These are phyloP conservation scores for Diaporthe velutina DNA, from an alignment of 2,329 filamentous ascomycete species.

Conservation along the genomic window DNA sequence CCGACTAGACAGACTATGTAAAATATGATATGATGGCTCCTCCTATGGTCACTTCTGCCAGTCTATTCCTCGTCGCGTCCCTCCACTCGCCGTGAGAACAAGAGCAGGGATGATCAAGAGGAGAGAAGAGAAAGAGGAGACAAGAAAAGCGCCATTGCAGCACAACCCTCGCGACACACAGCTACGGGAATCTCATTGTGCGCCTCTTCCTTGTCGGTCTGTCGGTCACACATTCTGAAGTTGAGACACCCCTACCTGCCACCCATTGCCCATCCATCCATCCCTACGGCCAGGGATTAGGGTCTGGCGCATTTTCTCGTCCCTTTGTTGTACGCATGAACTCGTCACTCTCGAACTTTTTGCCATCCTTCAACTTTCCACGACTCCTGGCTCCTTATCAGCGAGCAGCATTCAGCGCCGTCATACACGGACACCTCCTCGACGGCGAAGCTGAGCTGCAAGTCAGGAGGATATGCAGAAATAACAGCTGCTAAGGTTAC, in stretches of 20 bases:
- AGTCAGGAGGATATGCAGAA: background rate
- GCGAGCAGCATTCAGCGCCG: background rate
- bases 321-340: slow-evolving; percentile 30
- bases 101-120: background rate
- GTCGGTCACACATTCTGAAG: slow-evolving; percentile 1
- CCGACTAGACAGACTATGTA: too few relatives aligned
- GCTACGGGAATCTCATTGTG: background rate
- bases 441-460: background rate
- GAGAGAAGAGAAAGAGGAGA: background rate
- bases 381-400: background rate
- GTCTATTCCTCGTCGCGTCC: background rate
- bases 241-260: slow-evolving; percentile 24
- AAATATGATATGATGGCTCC: slow-evolving; percentile 5
- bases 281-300: slow-evolving; percentile 32
- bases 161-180: background rate
- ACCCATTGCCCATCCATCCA: slow-evolving; percentile 1
- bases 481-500: slow-evolving; percentile 26
- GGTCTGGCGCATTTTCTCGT: slow-evolving; percentile 31
- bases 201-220: background rate
- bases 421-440: background rate
- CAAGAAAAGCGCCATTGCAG: background rate
- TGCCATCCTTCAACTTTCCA: slow-evolving; percentile 1
- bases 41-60: background rate
- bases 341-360: slow-evolving; percentile 12
- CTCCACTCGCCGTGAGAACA: background rate